phyloP scores from a whole-genome alignment of 1,284 basidiomycete species.

The Leccinum fallax region DNA sequence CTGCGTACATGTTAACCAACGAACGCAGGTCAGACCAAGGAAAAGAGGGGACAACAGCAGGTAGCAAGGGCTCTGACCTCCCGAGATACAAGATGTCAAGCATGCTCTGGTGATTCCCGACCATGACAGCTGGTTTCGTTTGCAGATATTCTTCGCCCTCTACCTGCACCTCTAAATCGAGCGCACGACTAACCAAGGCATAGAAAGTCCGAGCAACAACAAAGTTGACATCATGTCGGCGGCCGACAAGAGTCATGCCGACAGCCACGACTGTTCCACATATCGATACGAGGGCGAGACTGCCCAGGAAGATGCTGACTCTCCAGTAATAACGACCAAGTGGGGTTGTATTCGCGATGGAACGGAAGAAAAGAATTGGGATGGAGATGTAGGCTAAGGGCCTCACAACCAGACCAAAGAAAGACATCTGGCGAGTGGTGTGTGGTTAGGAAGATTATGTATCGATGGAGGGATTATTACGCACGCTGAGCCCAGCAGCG shows the following conservation, averaged over 20 bases:
- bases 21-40: slow-evolving; percentile 2
- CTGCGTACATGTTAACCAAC: slow-evolving; percentile 41
- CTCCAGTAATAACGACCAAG: slow-evolving; percentile 74
- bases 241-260: slow-evolving; percentile 70
- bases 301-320: slow-evolving; percentile 72
- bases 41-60: slow-evolving; percentile 1
- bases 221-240: slow-evolving; percentile 84
- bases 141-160: slow-evolving; percentile 86
- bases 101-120: slow-evolving; percentile 95
- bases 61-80: slow-evolving; percentile 49
- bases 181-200: slow-evolving; percentile 59
- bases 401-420: slow-evolving; percentile 59
- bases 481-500: slow-evolving; percentile 30
- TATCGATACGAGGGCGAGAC: slow-evolving; percentile 73
- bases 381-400: slow-evolving; percentile 75
- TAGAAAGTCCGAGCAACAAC: slow-evolving; percentile 89
- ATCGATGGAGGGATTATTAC: slow-evolving; percentile 17
- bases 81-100: slow-evolving; percentile 87
- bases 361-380: slow-evolving; percentile 62
- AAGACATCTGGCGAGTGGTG: slow-evolving; percentile 50
- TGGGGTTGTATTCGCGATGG: slow-evolving; percentile 56
- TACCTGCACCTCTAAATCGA: slow-evolving; percentile 76
- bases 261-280: slow-evolving; percentile 78
- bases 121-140: slow-evolving; percentile 70
- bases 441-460: slow-evolving; percentile 12